Conservation (phyloP, 2,329 filamentous ascomycete genomes). For the Colletotrichum scovillei region DNA sequence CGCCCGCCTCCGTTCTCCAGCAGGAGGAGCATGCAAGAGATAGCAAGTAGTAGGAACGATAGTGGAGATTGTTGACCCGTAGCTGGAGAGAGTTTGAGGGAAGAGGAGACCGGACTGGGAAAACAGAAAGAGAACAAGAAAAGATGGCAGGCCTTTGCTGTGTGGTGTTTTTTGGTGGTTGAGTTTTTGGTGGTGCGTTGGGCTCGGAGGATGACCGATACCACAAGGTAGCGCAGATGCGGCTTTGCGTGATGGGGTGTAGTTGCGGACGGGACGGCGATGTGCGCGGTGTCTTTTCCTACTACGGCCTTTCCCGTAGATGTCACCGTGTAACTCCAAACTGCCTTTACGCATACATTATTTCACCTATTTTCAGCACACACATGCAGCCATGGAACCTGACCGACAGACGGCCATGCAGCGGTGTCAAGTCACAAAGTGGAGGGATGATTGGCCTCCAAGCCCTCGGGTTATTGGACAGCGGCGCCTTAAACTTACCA, state of each 20-base stretch:
- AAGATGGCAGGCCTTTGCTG: conserved; percentile 1
- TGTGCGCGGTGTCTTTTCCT: background rate
- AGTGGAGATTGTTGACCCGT: conserved; percentile 16
- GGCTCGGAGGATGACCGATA: conserved; percentile 27
- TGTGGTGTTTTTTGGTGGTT: background rate
- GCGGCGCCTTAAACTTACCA: background rate
- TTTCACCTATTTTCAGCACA: conserved; percentile 15
- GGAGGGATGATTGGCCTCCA: conserved; percentile 2
- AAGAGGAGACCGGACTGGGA: background rate
- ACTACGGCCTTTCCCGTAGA: too few species aligned
- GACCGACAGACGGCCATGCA: conserved; percentile 19
- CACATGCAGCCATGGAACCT: conserved; percentile 4
- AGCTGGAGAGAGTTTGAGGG: background rate
- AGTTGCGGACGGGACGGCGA: background rate
- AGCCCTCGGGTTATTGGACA: conserved; percentile 13
- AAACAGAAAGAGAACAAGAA: background rate
- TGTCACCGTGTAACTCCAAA: background rate
- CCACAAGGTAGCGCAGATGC: background rate
- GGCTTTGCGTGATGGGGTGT: background rate
- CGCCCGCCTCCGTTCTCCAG: conserved; percentile 8
- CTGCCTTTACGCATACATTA: conserved; percentile 12
- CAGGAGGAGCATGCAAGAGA: conserved; percentile 2
- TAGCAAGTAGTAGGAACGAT: conserved; percentile 9
- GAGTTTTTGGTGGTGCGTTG: background rate
- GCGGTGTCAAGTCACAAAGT: conserved; percentile 2